Evolutionary conservation across 257 asterid genomes (phyloP).

Genomic region (Solanum paucissectum): DNA sequence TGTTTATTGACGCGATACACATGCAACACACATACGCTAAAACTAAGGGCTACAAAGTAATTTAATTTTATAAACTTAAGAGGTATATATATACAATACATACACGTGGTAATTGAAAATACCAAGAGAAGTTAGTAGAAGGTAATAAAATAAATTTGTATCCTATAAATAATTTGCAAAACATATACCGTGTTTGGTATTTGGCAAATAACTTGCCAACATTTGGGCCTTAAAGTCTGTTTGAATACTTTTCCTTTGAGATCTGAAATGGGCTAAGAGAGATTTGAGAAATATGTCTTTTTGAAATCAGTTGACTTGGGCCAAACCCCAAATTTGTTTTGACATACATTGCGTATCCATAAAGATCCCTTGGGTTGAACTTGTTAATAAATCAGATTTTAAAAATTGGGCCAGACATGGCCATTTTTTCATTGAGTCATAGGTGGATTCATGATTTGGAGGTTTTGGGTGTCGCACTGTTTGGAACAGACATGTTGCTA

Average conservation of each 20-base stretch:
- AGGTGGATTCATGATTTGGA: not conserved
- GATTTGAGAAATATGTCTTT: not conserved
- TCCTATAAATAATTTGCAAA: not conserved
- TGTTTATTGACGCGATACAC: not conserved
- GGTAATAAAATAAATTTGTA: not conserved
- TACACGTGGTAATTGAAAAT: not conserved
- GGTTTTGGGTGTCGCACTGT: not conserved
- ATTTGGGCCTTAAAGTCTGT: not conserved
- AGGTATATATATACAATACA: not conserved
- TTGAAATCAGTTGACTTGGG: not conserved
- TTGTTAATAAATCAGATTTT: not conserved
- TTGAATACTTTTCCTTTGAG: not conserved
- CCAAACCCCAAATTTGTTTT: not conserved
- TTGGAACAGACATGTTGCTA: not conserved
- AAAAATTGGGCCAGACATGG: not conserved
- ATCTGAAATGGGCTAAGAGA: not conserved
- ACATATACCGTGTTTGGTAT: not conserved
- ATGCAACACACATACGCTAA: not conserved
- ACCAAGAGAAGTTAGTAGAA: not conserved
- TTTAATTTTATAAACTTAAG: not conserved
- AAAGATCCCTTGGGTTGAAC: not conserved
- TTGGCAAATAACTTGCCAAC: not conserved
- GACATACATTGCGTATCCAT: not conserved
- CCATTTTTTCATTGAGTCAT: not conserved
- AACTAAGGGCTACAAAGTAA: not conserved